Conservation (phyloP, 225 moss, liverwort and hornwort genomes). For the Pseudisothecium myosuroides region DNA sequence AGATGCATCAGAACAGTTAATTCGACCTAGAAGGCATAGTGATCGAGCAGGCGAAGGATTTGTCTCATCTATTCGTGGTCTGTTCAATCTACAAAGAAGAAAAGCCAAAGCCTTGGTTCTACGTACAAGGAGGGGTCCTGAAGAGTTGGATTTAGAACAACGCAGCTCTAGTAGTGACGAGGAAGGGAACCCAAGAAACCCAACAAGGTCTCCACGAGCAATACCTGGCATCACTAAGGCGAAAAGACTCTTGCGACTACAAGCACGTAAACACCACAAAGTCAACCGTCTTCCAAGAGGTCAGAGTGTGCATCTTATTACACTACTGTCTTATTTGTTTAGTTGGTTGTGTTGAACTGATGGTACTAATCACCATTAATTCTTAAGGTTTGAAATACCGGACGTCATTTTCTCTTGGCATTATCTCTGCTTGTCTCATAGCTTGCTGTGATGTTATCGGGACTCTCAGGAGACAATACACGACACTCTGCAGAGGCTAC, state of each 20-base stretch:
- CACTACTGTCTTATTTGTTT: background rate
- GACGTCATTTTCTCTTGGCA: background rate
- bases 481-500: constrained; percentile 35
- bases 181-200: constrained; percentile 23
- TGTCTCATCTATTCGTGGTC: constrained; percentile 71
- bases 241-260: constrained; percentile 59
- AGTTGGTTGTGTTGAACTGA: background rate
- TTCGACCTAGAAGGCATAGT: constrained; percentile 47
- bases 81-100: constrained; percentile 63
- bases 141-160: constrained; percentile 57
- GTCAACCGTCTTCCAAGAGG: constrained; percentile 36
- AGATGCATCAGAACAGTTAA: constrained; percentile 46
- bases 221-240: constrained; percentile 44
- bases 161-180: constrained; percentile 59
- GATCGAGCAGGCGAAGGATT: constrained; percentile 91
- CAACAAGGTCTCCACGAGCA: constrained; percentile 50
- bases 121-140: constrained; percentile 65
- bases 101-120: constrained; percentile 77
- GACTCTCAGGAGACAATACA: constrained; percentile 11
- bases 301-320: constrained; percentile 9
- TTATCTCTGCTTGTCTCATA: background rate
- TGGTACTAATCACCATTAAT: background rate
- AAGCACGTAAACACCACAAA: constrained; percentile 53
- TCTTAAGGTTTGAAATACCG: background rate
- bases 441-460: constrained; percentile 3